Percentiles rank a stretch among this genome's conserved stretches.
Evolutionary conservation across 176 grass and related monocot genomes (phyloP).

Genomic region (Hordeum marinum): DNA sequence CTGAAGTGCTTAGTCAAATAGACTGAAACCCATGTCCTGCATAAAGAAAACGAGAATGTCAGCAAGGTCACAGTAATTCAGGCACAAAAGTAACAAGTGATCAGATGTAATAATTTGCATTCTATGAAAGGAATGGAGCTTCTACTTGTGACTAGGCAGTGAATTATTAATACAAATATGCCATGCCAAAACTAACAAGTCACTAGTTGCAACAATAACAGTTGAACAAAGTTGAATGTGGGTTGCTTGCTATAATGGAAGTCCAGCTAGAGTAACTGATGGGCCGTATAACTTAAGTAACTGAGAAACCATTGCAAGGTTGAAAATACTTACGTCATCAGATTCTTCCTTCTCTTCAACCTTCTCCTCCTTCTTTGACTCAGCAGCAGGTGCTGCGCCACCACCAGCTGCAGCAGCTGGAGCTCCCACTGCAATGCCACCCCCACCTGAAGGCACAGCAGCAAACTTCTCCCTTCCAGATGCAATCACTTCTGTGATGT

Average conservation of each 20-base stretch:
- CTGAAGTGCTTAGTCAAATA: conserved; percentile 53
- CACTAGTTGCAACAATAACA: background rate
- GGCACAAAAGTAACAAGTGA: background rate
- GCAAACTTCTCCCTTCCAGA: conserved; percentile 77
- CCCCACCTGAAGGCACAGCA: conserved; percentile 62
- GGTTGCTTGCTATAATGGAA: background rate
- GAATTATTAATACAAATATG: no score
- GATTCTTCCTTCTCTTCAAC: conserved; percentile 95
- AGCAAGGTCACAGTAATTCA: background rate
- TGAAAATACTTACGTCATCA: conserved; percentile 51
- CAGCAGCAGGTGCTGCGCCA: conserved; percentile 57
- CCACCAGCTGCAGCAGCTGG: conserved; percentile 41
- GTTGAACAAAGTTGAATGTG: background rate
- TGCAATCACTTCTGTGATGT: conserved; percentile 73
- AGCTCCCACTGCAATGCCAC: conserved; percentile 42
- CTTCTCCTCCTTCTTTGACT: conserved; percentile 84
- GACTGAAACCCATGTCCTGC: conserved; percentile 91
- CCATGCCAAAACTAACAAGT: background rate
- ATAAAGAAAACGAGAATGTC: background rate
- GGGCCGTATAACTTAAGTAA: background rate
- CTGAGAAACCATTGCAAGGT: background rate
- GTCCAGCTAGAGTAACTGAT: background rate
- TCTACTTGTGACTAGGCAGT: background rate
- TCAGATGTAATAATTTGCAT: background rate
- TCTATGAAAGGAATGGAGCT: background rate